Base-by-base conservation (phyloP, 352 stramenopile genomes). In the Phytopythium delawarense region DNA sequence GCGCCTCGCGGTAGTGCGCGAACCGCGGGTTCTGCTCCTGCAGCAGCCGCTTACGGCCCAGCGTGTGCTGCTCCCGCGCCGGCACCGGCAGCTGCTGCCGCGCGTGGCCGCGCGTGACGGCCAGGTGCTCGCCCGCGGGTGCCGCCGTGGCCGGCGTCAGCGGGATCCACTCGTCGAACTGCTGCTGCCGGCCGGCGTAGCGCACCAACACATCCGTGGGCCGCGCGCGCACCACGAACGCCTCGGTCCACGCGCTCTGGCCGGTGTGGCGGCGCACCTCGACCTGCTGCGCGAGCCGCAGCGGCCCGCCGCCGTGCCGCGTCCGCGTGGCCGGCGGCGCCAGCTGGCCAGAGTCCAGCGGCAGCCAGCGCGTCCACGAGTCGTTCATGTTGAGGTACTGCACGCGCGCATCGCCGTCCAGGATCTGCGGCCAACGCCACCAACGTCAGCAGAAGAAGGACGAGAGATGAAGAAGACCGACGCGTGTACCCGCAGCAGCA, bases 351-450 rank as follows among this genome's bases (percentile, higher is more conserved):
- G 83, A 95, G 59, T 91, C 81, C 12, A 79, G 12, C 13, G 77
- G 75, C 40, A 93, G 32, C 81, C 86, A 91, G 7, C 82, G 75
- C 30, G 78, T 68, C 86, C 86, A 95, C 37, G 71, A 61, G 42
- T 87, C 72, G 66, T 95, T 84, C 86, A 95, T 95, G 61, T 89
- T 92, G 39, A 91, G 75, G 64, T 82, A 93, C 23, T 82, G 81
- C 46, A 95, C 64, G 21, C 78, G 77, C 57, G 80, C 71, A 61
- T 93, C 82, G 2, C 79, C 80, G 44, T 89, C 72, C 21, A 72
- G 55, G 23, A 91, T 71, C 75, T 91, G 58, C 42, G 1, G 28
- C 2, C 32, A 66, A 34, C 42, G n/a, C 25, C 7, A 16, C 8
- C 3, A 15, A 4, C 12, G 35, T 11, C 35, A 40, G 12, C 12